These are phyloP conservation scores for Sesbania bispinosa DNA, from an alignment of 306 rosid genomes.

Conservation along the genomic window DNA sequence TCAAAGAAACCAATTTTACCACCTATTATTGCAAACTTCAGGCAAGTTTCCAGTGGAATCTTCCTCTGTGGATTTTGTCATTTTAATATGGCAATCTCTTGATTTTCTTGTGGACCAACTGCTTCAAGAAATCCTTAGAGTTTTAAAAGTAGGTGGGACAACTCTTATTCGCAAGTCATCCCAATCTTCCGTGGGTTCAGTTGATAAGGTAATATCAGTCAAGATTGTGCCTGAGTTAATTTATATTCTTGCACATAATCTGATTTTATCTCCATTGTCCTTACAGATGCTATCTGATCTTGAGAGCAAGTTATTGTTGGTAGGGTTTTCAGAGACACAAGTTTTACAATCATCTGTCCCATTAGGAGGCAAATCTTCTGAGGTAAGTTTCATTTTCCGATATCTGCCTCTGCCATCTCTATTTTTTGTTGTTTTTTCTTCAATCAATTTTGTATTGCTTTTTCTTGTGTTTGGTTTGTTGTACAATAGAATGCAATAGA, in stretches of 20 bases:
- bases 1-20: neutral
- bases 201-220: constrained; percentile 48
- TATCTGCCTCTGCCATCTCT: neutral
- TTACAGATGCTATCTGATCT: constrained; percentile 55
- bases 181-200: constrained; percentile 39
- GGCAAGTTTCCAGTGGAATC: constrained; percentile 66
- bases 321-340: constrained; percentile 72
- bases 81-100: constrained; percentile 49
- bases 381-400: constrained; percentile 44
- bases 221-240: neutral
- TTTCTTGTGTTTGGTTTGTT: neutral
- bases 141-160: constrained; percentile 66
- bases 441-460: neutral
- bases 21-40: constrained; percentile 37
- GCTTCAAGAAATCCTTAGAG: constrained; percentile 67
- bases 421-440: neutral
- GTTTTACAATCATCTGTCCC: constrained; percentile 34
- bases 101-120: constrained; percentile 55
- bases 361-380: constrained; percentile 22
- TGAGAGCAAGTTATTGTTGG: constrained; percentile 62
- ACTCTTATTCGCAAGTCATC: constrained; percentile 45
- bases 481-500: neutral
- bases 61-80: constrained; percentile 57
- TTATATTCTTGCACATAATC: constrained; percentile 11
- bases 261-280: constrained; percentile 11